Conservation (phyloP, 306 rosid species). For the Castanopsis chinensis region DNA sequence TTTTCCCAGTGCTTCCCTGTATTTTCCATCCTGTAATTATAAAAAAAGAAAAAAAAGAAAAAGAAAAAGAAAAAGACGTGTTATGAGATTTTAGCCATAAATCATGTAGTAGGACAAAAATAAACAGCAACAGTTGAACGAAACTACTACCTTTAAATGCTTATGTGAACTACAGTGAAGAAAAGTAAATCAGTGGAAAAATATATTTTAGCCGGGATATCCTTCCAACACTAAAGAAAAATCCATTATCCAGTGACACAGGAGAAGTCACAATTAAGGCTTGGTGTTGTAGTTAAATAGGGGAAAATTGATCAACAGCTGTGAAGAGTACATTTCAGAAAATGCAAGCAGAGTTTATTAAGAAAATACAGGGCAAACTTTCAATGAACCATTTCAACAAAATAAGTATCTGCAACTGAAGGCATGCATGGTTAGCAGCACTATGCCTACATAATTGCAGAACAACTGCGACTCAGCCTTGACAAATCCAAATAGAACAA, state of each 20-base stretch:
- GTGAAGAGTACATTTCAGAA: background rate
- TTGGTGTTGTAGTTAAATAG: background rate
- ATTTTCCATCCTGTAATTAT: slow-evolving; percentile 61
- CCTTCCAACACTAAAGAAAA: background rate
- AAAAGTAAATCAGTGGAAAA: background rate
- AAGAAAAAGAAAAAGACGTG: too few relatives aligned
- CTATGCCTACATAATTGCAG: background rate
- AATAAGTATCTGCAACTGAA: background rate
- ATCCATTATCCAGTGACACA: too few relatives aligned
- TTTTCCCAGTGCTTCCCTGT: slow-evolving; percentile 77
- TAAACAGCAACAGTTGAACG: background rate
- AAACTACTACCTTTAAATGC: background rate
- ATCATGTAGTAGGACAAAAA: background rate
- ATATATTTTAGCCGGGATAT: too few relatives aligned
- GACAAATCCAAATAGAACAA: background rate
- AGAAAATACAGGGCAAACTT: background rate
- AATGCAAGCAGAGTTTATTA: background rate
- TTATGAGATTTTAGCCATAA: slow-evolving; percentile 12
- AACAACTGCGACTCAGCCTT: background rate
- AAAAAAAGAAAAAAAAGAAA: too few relatives aligned
- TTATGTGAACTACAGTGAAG: background rate
- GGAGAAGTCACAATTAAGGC: background rate
- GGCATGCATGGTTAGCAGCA: background rate
- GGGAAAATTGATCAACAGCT: background rate
- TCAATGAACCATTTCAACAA: background rate